These are phyloP conservation scores for Pythium phragmiticola DNA, from an alignment of 352 stramenopile species.

Conservation along the genomic window DNA sequence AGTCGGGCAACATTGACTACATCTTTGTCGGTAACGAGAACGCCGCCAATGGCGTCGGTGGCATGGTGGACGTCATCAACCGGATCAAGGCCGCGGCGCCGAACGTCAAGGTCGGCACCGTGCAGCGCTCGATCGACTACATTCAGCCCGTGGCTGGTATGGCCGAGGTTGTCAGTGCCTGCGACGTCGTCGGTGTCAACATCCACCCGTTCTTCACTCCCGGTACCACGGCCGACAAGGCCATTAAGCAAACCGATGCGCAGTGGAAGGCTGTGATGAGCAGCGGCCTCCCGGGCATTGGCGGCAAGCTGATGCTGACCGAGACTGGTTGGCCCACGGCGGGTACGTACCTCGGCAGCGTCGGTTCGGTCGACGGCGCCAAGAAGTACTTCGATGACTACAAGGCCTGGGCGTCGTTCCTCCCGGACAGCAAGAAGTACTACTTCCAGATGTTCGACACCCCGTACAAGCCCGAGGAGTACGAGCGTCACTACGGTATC, in stretches of 20 bases:
- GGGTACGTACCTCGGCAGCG: conserved; percentile 42
- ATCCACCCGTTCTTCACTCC: conserved; percentile 65
- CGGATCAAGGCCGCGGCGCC: conserved; percentile 47
- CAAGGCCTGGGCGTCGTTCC: conserved; percentile 49
- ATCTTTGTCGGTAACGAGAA: conserved; percentile 80
- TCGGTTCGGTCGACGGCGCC: conserved; percentile 33
- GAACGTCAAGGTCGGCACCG: conserved; percentile 57
- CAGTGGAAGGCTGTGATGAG: conserved; percentile 48
- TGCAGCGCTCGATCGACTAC: conserved; percentile 67
- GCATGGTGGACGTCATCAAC: conserved; percentile 51
- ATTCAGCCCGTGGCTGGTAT: conserved; percentile 33
- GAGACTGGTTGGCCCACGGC: conserved; percentile 64
- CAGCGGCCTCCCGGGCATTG: conserved; percentile 37
- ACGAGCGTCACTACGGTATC: conserved; percentile 59
- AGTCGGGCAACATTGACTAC: conserved; percentile 41
- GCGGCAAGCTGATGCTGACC: conserved; percentile 49
- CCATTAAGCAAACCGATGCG: conserved; percentile 39
- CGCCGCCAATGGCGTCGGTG: conserved; percentile 29
- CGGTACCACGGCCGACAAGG: conserved; percentile 31
- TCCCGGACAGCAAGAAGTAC: conserved; percentile 52
- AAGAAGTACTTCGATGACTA: conserved; percentile 57
- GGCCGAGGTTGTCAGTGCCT: conserved; percentile 43
- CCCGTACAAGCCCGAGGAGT: conserved; percentile 36
- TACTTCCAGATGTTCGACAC: conserved; percentile 84
- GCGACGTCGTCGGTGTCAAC: conserved; percentile 70